Evolutionary conservation across 2,329 filamentous ascomycete species (phyloP).

Genomic region (Parafenestella ontariensis): DNA sequence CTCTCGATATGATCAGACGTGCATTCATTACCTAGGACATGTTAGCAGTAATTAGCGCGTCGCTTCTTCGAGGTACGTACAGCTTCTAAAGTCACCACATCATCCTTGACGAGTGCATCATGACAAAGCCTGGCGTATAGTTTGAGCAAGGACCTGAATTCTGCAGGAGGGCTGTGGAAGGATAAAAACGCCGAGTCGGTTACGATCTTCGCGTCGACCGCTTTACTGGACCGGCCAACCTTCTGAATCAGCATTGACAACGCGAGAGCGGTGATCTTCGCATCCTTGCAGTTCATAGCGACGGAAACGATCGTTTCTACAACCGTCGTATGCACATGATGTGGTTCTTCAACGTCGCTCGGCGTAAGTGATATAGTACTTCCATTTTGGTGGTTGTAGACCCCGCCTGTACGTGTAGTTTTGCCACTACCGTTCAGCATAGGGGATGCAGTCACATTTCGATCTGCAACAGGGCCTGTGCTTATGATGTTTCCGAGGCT

Average conservation of each 20-base stretch:
- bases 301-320: constrained; percentile 95
- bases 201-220: constrained; percentile 85
- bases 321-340: constrained; percentile 81
- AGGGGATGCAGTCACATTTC: constrained; percentile 53
- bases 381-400: constrained; percentile 63
- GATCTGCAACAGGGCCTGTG: constrained; percentile 65
- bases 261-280: constrained; percentile 90
- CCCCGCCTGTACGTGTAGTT: constrained; percentile 47
- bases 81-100: constrained; percentile 72
- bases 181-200: constrained; percentile 80
- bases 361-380: constrained; percentile 81
- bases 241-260: constrained; percentile 98
- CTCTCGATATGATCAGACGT: constrained; percentile 77
- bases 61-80: constrained; percentile 56
- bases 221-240: constrained; percentile 79
- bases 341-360: constrained; percentile 78
- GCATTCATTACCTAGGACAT: constrained; percentile 72
- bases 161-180: constrained; percentile 76
- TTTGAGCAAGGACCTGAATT: constrained; percentile 86
- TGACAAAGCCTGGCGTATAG: constrained; percentile 79
- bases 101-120: constrained; percentile 73
- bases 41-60: constrained; percentile 6
- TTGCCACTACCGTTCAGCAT: constrained; percentile 59
- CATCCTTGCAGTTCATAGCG: constrained; percentile 79
- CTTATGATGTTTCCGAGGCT: constrained; percentile 95